A percentile compares a stretch with the other conserved stretches of the same genome.
Conservation (phyloP, 192 early-diverging fungal species). For the Coemansia sp. region DNA sequence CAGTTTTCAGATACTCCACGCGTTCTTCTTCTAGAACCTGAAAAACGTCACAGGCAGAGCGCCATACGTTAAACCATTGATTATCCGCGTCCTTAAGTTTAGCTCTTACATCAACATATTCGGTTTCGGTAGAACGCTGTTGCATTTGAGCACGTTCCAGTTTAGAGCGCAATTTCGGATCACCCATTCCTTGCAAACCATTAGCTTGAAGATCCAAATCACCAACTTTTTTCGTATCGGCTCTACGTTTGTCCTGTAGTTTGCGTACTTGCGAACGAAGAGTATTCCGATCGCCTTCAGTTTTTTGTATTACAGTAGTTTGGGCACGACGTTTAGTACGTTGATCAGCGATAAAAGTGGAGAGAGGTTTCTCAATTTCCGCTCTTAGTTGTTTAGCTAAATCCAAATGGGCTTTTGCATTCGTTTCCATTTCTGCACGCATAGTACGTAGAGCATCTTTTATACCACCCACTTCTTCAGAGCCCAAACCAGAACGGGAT, state of each 20-base stretch:
- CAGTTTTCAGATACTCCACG: conserved; percentile 64
- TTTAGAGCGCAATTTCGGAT: conserved; percentile 43
- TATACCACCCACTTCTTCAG: conserved; percentile 67
- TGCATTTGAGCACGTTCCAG: conserved; percentile 46
- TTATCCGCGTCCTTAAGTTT: conserved; percentile 47
- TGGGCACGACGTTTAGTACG: conserved; percentile 60
- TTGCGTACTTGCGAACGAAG: conserved; percentile 51
- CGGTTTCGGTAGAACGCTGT: conserved; percentile 43
- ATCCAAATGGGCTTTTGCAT: conserved; percentile 63
- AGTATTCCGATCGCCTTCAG: conserved; percentile 45
- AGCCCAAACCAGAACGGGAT: conserved; percentile 59
- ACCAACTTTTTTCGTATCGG: conserved; percentile 54
- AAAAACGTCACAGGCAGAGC: conserved; percentile 50
- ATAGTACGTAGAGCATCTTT: conserved; percentile 59
- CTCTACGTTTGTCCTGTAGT: conserved; percentile 58
- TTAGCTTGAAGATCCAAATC: conserved; percentile 50
- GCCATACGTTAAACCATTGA: conserved; percentile 52
- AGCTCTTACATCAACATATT: conserved; percentile 32
- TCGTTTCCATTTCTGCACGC: conserved; percentile 61
- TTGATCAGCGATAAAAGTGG: conserved; percentile 66
- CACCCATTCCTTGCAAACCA: conserved; percentile 39
- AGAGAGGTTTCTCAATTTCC: conserved; percentile 60
- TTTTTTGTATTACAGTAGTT: conserved; percentile 50
- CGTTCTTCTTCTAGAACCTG: conserved; percentile 68
- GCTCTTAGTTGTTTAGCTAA: conserved; percentile 62